Base-by-base conservation (phyloP, 805 yeast genomes). In the Metschnikowia drakensbergensis region DNA sequence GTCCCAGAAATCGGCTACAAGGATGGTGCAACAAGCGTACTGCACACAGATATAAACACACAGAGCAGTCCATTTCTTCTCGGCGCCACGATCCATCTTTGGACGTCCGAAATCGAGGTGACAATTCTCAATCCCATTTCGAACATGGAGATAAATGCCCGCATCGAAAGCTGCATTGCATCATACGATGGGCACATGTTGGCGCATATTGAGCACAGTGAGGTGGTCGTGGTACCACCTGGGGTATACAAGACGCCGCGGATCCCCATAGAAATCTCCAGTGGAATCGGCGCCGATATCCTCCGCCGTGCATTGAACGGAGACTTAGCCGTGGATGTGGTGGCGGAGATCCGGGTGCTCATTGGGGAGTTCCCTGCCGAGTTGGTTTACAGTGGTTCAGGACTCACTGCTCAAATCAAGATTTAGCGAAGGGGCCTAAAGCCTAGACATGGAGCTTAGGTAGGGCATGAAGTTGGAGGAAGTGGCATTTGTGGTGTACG, bases 81-180 rank as follows among this genome's bases (percentile, higher is more conserved):
- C 1, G 75, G 71, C 11, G 71, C 80, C 4, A 77, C 78, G 0
- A 75, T 82, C 64, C 85, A 82, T 60, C 53, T 82, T 3, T 64
- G 81, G 64, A 65, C 76, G 0, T 76, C 83, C 0, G 81, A 80
- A 40, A 69, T 80, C 4, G 84, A 81, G 54, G 58, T 82, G 48
- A 73, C 75, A 0, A 66, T 81, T 0, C 79, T 59, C 61, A 82
- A 82, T 54, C 88, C 88, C 1, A 55, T 82, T 1, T 47, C 53
- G 4, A 81, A 82, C 55, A 60, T 69, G n/a, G 75, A 70, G 11
- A 62, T 78, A 0, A 55, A 63, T n/a, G 62, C 79, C 10, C 64
- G 64, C 7, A 63, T 82, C 17, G 50, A 67, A 17, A 69, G 69
- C 34, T 84, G 79, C 1, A 69, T 67, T 45, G 86, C 85, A 0